Conservation (phyloP, 164 flowering plant genomes). For the Chimonanthus salicifolius region DNA sequence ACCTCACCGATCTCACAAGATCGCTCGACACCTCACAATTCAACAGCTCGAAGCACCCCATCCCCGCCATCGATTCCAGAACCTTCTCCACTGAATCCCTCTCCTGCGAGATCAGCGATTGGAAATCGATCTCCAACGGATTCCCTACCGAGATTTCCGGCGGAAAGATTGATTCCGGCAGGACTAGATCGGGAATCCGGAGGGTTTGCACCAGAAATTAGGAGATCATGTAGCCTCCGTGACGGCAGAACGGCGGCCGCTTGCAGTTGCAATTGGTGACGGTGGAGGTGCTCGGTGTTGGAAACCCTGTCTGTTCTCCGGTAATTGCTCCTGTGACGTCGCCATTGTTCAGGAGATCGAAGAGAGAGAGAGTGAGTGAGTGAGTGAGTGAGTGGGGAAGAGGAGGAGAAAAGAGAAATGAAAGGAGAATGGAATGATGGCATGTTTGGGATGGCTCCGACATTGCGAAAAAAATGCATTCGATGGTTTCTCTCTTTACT, state of each 20-base stretch:
- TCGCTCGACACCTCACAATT: conserved; percentile 54
- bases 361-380: neutral
- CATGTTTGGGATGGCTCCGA: neutral
- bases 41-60: conserved; percentile 73
- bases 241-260: conserved; percentile 45
- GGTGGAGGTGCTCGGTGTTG: conserved; percentile 80
- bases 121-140: conserved; percentile 47
- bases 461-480: neutral
- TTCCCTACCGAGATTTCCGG: conserved; percentile 25
- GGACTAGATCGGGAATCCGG: conserved; percentile 57
- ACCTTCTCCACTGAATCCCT: conserved; percentile 13
- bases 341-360: conserved; percentile 18
- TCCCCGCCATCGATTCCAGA: conserved; percentile 27
- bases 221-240: conserved; percentile 58
- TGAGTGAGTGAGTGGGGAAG: neutral
- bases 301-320: conserved; percentile 36
- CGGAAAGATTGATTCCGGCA: conserved; percentile 67
- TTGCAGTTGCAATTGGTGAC: conserved; percentile 54
- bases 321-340: conserved; percentile 26
- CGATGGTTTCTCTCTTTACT: neutral
- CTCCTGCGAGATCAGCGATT: conserved; percentile 15
- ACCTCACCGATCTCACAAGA: conserved; percentile 22
- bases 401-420: neutral
- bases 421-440: neutral
- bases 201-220: conserved; percentile 57